A percentile compares a stretch with the other conserved stretches of the same genome.
Evolutionary conservation across 257 asterid species (phyloP).

Genomic region (Salvia rosmarinus): DNA sequence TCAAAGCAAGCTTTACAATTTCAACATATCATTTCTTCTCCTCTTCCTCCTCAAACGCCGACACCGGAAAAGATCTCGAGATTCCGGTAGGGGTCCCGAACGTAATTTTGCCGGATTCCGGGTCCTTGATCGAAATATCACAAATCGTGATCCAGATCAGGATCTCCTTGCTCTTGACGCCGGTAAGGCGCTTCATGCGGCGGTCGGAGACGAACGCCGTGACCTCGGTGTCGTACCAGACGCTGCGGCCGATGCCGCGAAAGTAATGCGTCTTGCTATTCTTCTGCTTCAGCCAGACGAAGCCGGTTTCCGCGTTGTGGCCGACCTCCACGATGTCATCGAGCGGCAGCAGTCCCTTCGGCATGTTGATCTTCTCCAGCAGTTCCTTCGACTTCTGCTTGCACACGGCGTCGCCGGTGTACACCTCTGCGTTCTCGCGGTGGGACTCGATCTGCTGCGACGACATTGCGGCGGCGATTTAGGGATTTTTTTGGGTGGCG

Average conservation of each 20-base stretch:
- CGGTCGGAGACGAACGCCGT: conserved; percentile 69
- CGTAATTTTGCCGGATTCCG: conserved; percentile 47
- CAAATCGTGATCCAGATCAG: conserved; percentile 67
- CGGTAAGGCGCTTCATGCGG: conserved; percentile 67
- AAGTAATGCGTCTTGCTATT: conserved; percentile 54
- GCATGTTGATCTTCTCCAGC: conserved; percentile 57
- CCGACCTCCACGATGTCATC: conserved; percentile 65
- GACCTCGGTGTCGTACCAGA: conserved; percentile 67
- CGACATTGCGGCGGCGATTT: conserved; percentile 42
- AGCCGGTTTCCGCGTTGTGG: conserved; percentile 58
- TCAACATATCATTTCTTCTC: conserved; percentile 29
- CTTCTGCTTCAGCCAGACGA: conserved; percentile 75
- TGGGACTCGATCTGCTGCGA: conserved; percentile 44
- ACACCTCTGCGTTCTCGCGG: conserved; percentile 62
- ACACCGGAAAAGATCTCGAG: conserved; percentile 57
- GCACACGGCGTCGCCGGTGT: conserved; percentile 59
- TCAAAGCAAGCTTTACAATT: not conserved
- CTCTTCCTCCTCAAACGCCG: conserved; percentile 61
- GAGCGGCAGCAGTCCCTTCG: conserved; percentile 67
- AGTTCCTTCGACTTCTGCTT: conserved; percentile 63
- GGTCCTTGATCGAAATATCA: conserved; percentile 58
- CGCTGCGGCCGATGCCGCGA: conserved; percentile 53
- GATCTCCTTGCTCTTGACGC: conserved; percentile 78
- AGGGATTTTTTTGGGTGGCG: not conserved
- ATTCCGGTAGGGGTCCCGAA: conserved; percentile 61